A percentile compares a stretch with the other conserved stretches of the same genome.
These are phyloP conservation scores for Aristolochia contorta DNA, from an alignment of 164 flowering plant species.

Conservation along the genomic window DNA sequence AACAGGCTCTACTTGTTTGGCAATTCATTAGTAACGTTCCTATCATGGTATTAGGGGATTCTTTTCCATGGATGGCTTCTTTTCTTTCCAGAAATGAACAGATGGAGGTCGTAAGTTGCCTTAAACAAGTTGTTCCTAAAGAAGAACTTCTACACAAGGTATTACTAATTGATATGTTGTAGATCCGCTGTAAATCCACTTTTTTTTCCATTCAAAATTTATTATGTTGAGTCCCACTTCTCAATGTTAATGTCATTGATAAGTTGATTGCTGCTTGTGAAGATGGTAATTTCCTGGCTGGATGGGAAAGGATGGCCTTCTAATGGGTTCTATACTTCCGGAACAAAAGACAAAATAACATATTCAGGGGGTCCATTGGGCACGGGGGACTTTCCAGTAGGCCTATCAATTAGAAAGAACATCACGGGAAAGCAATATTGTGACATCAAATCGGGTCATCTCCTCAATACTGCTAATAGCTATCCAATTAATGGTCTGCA, in stretches of 20 bases:
- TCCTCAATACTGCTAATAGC: constrained; percentile 8
- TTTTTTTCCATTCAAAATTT: neutral
- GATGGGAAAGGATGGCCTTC: constrained; percentile 18
- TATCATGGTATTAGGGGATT: constrained; percentile 43
- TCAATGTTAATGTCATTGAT: neutral
- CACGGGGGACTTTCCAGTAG: too few relatives aligned
- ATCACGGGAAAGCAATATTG: constrained; percentile 11
- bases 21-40: constrained; percentile 76
- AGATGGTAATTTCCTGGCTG: constrained; percentile 72
- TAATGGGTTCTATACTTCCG: constrained; percentile 6
- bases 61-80: constrained; percentile 70
- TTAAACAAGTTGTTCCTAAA: constrained; percentile 45
- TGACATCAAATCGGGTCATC: constrained; percentile 7
- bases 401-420: constrained; percentile 4
- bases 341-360: constrained; percentile 10
- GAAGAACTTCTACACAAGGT: constrained; percentile 71
- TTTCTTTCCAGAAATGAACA: constrained; percentile 44
- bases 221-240: neutral
- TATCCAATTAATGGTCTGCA: constrained; percentile 36
- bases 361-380: too few relatives aligned
- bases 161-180: constrained; percentile 4
- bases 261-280: constrained; percentile 12
- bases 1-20: constrained; percentile 82
- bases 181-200: neutral
- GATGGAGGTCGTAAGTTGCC: constrained; percentile 27